Evolutionary conservation across 192 early-diverging fungal genomes (phyloP).

Genomic region (Linnemannia schmuckeri): DNA sequence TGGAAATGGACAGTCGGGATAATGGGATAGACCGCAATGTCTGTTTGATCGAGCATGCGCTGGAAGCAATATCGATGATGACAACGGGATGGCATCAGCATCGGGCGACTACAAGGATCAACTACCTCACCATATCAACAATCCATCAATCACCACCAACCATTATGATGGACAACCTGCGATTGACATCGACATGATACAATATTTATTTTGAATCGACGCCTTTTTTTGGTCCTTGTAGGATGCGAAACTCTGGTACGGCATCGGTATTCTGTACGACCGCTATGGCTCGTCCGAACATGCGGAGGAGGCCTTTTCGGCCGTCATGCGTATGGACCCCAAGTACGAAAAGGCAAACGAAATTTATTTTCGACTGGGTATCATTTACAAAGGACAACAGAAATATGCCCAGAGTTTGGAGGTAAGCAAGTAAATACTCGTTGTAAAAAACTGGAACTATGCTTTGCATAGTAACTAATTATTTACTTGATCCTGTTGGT

Average conservation of each 20-base stretch:
- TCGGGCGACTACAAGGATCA: neutral
- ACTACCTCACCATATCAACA: neutral
- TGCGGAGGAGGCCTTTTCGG: constrained; percentile 96
- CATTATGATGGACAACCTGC: neutral
- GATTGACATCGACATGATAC: neutral
- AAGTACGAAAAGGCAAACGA: constrained; percentile 98
- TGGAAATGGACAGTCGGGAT: neutral
- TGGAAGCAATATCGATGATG: neutral
- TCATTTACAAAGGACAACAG: constrained; percentile 95
- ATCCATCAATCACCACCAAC: neutral
- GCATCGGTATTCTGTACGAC: constrained; percentile 97
- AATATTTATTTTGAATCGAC: neutral
- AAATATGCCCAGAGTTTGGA: constrained; percentile 80
- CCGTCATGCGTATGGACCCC: constrained; percentile 95
- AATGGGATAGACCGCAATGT: neutral
- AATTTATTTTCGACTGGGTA: constrained; percentile 97
- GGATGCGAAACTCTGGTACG: constrained; percentile 99
- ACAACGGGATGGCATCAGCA: neutral
- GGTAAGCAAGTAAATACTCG: constrained; percentile 52
- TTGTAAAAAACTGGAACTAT: too few relatives aligned
- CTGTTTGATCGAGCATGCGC: neutral
- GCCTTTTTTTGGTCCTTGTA: constrained; percentile 37
- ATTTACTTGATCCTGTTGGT: neutral
- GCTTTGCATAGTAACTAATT: neutral
- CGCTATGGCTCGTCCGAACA: constrained; percentile 97